A percentile compares a stretch with the other conserved stretches of the same genome.
phyloP scores from a whole-genome alignment of 495 filamentous ascomycete genomes.

The Penicillium psychrofluorescens region DNA sequence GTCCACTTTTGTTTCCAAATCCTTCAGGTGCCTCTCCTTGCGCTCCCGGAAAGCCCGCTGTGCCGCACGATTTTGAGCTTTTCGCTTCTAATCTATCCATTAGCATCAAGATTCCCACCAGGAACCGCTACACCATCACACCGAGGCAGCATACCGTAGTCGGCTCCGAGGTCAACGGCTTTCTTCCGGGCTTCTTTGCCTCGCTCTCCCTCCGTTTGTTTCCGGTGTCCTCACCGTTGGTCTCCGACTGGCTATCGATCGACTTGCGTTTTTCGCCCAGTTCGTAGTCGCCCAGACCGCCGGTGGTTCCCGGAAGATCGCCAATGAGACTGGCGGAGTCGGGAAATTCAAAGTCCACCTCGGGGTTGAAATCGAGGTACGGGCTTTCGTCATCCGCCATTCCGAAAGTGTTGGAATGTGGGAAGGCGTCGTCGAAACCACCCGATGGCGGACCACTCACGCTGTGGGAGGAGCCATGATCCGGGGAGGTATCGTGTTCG shows the following conservation, averaged over 20 bases:
- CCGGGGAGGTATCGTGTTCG: conserved; percentile 21
- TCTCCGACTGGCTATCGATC: conserved; percentile 61
- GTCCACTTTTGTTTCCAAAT: conserved; percentile 88
- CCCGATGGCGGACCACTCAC: conserved; percentile 43
- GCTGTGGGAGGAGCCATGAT: conserved; percentile 23
- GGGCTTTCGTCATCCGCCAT: conserved; percentile 63
- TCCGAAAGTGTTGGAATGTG: conserved; percentile 34
- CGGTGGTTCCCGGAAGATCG: conserved; percentile 54
- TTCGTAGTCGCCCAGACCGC: conserved; percentile 39
- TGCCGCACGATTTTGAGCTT: conserved; percentile 95
- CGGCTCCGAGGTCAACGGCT: conserved; percentile 90
- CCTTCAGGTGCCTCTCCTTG: conserved; percentile 95
- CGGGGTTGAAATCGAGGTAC: conserved; percentile 73
- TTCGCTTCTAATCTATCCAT: conserved; percentile 73
- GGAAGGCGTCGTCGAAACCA: conserved; percentile 45
- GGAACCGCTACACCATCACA: neutral
- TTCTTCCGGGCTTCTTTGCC: conserved; percentile 92
- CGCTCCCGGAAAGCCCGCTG: conserved; percentile 96
- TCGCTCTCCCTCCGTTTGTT: conserved; percentile 77
- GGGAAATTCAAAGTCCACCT: conserved; percentile 62
- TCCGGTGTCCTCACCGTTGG: conserved; percentile 60
- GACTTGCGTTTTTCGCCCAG: conserved; percentile 67
- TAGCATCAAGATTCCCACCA: conserved; percentile 22
- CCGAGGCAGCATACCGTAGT: conserved; percentile 66
- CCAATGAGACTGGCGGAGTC: conserved; percentile 63